These are phyloP conservation scores for Jamesozyma jinghongensis DNA, from an alignment of 805 yeast species.

Conservation along the genomic window DNA sequence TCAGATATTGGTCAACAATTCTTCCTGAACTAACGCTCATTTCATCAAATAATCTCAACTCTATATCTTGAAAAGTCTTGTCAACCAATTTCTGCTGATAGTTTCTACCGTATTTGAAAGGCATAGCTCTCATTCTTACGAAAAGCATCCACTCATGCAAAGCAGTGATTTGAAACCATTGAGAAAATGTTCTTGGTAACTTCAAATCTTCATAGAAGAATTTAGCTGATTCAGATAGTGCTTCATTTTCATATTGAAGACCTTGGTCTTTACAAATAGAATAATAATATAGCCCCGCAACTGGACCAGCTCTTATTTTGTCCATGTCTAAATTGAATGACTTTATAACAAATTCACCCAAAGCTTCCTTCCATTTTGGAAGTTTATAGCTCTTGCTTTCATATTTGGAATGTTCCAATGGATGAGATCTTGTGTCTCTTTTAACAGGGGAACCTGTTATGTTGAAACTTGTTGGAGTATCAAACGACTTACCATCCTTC, in stretches of 20 bases:
- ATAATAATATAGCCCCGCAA: slow-evolving; percentile 83
- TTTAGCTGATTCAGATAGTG: slow-evolving; percentile 58
- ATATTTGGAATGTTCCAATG: slow-evolving; percentile 32
- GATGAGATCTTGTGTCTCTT: slow-evolving; percentile 19
- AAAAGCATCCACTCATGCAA: slow-evolving; percentile 90
- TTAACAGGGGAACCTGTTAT: slow-evolving; percentile 22
- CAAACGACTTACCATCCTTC: not conserved
- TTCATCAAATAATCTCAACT: slow-evolving; percentile 73
- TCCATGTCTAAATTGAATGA: slow-evolving; percentile 80
- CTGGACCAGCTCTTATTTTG: slow-evolving; percentile 82
- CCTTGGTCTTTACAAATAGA: slow-evolving; percentile 84
- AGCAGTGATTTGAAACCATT: slow-evolving; percentile 89
- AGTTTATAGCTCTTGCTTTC: slow-evolving; percentile 33
- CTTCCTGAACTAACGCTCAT: slow-evolving; percentile 75
- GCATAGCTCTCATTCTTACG: slow-evolving; percentile 95
- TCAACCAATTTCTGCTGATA: slow-evolving; percentile 91
- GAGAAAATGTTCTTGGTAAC: slow-evolving; percentile 81
- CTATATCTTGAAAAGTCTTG: slow-evolving; percentile 83
- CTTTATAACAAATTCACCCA: slow-evolving; percentile 59
- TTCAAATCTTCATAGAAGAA: slow-evolving; percentile 81
- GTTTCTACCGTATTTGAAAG: slow-evolving; percentile 75
- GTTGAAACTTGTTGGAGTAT: not conserved
- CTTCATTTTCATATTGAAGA: slow-evolving; percentile 63
- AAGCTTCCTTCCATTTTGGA: slow-evolving; percentile 42
- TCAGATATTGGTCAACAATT: slow-evolving; percentile 75